These are phyloP conservation scores for Gleditsia sinensis DNA, from an alignment of 306 rosid species.

Conservation along the genomic window DNA sequence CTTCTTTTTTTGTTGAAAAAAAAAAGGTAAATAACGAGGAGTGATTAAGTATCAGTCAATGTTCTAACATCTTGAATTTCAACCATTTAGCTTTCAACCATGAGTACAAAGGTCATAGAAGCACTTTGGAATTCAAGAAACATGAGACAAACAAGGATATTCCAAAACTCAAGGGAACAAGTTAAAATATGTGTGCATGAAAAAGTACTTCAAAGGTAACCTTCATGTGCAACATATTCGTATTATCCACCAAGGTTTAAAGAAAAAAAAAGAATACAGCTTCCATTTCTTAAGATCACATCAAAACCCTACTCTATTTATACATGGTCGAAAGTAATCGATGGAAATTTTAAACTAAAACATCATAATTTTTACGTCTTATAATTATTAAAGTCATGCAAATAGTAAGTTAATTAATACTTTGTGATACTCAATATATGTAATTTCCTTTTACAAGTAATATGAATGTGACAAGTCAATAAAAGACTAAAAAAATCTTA, in stretches of 20 bases:
- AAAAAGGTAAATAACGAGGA: background rate
- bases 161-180: slow-evolving; percentile 2
- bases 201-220: background rate
- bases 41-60: background rate
- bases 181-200: background rate
- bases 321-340: background rate
- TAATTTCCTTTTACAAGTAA: background rate
- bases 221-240: background rate
- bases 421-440: background rate
- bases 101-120: background rate
- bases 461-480: background rate
- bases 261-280: background rate
- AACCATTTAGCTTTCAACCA: background rate
- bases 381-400: too few species aligned
- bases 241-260: background rate
- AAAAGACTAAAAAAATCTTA: slow-evolving; percentile 2
- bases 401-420: too few species aligned
- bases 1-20: too few species aligned
- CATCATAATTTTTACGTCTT: background rate
- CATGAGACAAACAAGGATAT: background rate
- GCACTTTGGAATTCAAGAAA: background rate
- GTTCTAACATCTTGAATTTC: background rate
- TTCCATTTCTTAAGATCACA: background rate
- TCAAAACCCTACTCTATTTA: background rate
- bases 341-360: background rate